Conservation (phyloP, 2,329 filamentous ascomycete genomes). For the Calonectria crousiana region DNA sequence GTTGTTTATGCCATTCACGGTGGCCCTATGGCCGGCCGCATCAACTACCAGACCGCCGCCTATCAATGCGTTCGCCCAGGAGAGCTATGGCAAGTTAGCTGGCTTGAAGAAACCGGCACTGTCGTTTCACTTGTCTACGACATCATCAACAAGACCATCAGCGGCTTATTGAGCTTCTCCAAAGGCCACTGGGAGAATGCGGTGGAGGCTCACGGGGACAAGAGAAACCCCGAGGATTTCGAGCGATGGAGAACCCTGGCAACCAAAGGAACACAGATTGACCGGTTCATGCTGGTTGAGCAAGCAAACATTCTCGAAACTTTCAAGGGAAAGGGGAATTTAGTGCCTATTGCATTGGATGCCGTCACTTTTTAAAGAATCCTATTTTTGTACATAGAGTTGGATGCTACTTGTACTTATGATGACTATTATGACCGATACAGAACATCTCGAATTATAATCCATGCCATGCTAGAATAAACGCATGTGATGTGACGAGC, state of each 20-base stretch:
- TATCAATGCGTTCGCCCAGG: conserved; percentile 70
- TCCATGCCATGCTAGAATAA: not conserved
- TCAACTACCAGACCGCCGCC: conserved; percentile 65
- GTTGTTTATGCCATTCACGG: conserved; percentile 71
- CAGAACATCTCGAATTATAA: not conserved
- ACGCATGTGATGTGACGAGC: too few species aligned
- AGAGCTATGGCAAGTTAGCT: conserved; percentile 71
- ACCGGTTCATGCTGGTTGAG: conserved; percentile 64
- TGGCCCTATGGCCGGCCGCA: conserved; percentile 68
- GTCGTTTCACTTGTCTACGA: conserved; percentile 68
- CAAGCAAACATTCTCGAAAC: conserved; percentile 64
- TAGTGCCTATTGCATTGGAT: conserved; percentile 57
- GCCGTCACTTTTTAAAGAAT: conserved; percentile 19
- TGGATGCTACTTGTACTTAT: not conserved
- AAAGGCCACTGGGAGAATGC: conserved; percentile 68
- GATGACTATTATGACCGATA: not conserved
- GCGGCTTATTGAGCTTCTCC: conserved; percentile 65
- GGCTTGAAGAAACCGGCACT: conserved; percentile 71
- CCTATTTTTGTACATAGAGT: not conserved
- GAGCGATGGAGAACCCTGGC: conserved; percentile 64
- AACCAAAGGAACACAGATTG: conserved; percentile 61
- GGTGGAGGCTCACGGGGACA: conserved; percentile 66
- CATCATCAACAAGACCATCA: conserved; percentile 61
- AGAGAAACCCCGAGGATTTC: conserved; percentile 63
- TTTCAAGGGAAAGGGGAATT: conserved; percentile 61